Conservation (phyloP, 2,329 filamentous ascomycete genomes). For the Pseudopithomyces chartarum region DNA sequence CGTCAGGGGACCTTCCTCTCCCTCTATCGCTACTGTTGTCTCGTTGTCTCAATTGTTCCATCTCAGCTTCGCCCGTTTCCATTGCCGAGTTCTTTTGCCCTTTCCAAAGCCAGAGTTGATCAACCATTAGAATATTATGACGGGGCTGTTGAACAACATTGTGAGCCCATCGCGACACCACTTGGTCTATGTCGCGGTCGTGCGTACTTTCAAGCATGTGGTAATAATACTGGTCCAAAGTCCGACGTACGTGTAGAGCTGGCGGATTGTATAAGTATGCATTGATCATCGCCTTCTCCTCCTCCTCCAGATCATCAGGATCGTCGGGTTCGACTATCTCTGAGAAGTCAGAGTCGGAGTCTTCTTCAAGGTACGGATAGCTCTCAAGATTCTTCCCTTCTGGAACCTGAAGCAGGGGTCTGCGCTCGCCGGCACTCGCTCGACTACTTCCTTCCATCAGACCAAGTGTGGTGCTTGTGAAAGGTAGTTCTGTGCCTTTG, state of each 20-base stretch:
- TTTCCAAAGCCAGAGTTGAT: slow-evolving; percentile 17
- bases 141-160: not conserved
- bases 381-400: slow-evolving; percentile 1
- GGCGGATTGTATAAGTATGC: slow-evolving; percentile 14
- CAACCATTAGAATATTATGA: slow-evolving; percentile 16
- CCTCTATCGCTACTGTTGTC: not conserved
- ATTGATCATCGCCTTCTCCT: slow-evolving; percentile 14
- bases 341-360: slow-evolving; percentile 2
- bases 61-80: not conserved
- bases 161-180: slow-evolving; percentile 13
- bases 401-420: not conserved
- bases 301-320: slow-evolving; percentile 12
- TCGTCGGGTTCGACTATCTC: slow-evolving; percentile 1
- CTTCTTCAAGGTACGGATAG: slow-evolving; percentile 4
- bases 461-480: not conserved
- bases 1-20: not conserved
- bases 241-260: slow-evolving; percentile 17
- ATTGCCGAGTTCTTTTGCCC: not conserved
- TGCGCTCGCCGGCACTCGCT: not conserved
- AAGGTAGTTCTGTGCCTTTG: not conserved
- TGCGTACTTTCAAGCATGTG: slow-evolving; percentile 17
- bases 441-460: slow-evolving; percentile 2
- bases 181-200: slow-evolving; percentile 14
- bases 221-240: slow-evolving; percentile 18
- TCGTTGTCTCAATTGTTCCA: not conserved